These are phyloP conservation scores for Sesbania bispinosa DNA, from an alignment of 306 rosid species.

Conservation along the genomic window DNA sequence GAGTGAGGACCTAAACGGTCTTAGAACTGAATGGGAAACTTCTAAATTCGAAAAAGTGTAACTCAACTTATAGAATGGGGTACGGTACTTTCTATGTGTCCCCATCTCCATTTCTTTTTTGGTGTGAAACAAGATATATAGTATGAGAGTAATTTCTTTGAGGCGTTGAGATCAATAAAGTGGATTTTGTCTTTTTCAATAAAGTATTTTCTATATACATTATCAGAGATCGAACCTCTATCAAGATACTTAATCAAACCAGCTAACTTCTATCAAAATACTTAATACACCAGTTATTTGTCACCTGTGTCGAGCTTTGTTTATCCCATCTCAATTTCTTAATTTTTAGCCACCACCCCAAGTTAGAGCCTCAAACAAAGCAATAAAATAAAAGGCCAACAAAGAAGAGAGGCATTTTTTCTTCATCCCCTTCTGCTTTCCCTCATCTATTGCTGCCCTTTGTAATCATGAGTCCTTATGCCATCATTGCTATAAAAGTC, in stretches of 20 bases:
- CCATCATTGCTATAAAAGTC: slow-evolving; percentile 76
- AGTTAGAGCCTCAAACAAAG: slow-evolving; percentile 12
- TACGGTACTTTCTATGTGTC: slow-evolving; percentile 34
- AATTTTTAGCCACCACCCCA: background rate
- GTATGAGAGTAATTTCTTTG: too few species aligned
- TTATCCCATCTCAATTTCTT: slow-evolving; percentile 12
- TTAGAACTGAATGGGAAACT: slow-evolving; percentile 43
- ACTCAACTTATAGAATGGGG: slow-evolving; percentile 22
- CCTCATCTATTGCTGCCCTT: slow-evolving; percentile 56
- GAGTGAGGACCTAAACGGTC: too few species aligned
- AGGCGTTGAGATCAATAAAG: too few species aligned
- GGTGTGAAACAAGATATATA: too few species aligned
- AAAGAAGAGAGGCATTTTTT: slow-evolving; percentile 33
- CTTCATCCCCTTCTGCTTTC: slow-evolving; percentile 47
- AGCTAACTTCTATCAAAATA: too few species aligned
- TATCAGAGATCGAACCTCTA: too few species aligned
- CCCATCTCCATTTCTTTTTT: too few species aligned
- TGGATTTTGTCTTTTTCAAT: too few species aligned
- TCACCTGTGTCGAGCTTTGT: too few species aligned
- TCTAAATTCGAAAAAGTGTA: slow-evolving; percentile 36
- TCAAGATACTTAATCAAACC: too few species aligned
- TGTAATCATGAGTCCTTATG: slow-evolving; percentile 78
- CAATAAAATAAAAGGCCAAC: slow-evolving; percentile 26
- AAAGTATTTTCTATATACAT: too few species aligned
- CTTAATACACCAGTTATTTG: too few species aligned